phyloP scores from a whole-genome alignment of 805 yeast species.

The Suhomyces sp. region DNA sequence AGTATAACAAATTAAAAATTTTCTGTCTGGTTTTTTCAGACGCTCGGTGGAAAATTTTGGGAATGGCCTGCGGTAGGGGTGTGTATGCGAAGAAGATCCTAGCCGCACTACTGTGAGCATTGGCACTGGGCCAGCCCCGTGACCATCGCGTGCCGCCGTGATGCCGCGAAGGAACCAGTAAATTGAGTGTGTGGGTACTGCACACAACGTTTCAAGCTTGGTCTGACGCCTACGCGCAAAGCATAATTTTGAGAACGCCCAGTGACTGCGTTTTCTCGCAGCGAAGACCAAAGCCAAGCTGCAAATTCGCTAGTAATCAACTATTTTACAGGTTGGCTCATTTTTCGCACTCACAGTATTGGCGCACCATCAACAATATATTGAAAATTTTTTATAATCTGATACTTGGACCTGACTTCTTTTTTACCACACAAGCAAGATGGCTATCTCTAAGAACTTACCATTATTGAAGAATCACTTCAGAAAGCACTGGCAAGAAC shows the following conservation, averaged over 20 bases:
- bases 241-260: neutral
- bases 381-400: conserved; percentile 3
- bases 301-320: neutral
- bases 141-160: neutral
- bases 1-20: conserved; percentile 9
- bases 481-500: conserved; percentile 99
- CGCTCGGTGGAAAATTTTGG: conserved; percentile 3
- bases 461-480: conserved; percentile 99
- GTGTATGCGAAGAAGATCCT: neutral
- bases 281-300: neutral
- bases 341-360: neutral
- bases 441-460: conserved; percentile 98
- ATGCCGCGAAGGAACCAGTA: neutral
- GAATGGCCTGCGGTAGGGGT: conserved; percentile 3
- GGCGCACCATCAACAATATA: conserved; percentile 3
- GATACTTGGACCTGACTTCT: conserved; percentile 9
- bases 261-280: conserved; percentile 9
- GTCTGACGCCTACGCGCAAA: conserved; percentile 2
- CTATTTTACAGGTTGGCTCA: neutral
- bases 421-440: conserved; percentile 13
- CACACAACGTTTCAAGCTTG: neutral
- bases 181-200: neutral
- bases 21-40: conserved; percentile 9
- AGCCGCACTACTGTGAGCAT: conserved; percentile 1
- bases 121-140: neutral